phyloP scores from a whole-genome alignment of 169 alveolate genomes.

The Plasmodium ovale region DNA sequence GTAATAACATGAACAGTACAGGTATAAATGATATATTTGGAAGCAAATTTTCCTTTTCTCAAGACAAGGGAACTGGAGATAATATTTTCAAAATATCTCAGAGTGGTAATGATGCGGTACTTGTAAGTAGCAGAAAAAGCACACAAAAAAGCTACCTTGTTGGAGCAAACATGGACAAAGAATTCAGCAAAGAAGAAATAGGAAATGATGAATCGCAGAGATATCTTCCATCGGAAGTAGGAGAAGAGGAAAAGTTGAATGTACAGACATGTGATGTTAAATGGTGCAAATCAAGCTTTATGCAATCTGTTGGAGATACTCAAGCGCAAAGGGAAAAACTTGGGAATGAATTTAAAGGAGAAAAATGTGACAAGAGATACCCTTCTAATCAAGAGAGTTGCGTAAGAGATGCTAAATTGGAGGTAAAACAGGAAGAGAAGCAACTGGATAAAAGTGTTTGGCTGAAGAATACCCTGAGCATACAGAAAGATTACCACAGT shows the following conservation, averaged over 20 bases:
- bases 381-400: not conserved
- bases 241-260: too few species aligned
- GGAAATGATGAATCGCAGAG: too few species aligned
- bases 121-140: not conserved
- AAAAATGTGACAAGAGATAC: too few species aligned
- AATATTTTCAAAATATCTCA: slow-evolving; percentile 36
- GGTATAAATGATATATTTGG: not conserved
- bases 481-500: slow-evolving; percentile 22
- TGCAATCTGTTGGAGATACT: too few species aligned
- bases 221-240: too few species aligned
- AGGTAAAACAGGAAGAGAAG: not conserved
- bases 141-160: not conserved
- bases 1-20: not conserved
- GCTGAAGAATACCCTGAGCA: slow-evolving; percentile 29
- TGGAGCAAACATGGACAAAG: too few species aligned
- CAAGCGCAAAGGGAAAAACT: too few species aligned
- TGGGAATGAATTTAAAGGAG: too few species aligned
- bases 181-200: too few species aligned
- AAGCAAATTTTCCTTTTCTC: not conserved
- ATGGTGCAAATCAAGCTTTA: too few species aligned
- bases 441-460: slow-evolving; percentile 9
- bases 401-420: not conserved
- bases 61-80: slow-evolving; percentile 8
- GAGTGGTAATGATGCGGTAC: slow-evolving; percentile 29
- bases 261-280: too few species aligned